These are phyloP conservation scores for Heterobasidion irregulare DNA, from an alignment of 1,284 basidiomycete species.

Conservation along the genomic window DNA sequence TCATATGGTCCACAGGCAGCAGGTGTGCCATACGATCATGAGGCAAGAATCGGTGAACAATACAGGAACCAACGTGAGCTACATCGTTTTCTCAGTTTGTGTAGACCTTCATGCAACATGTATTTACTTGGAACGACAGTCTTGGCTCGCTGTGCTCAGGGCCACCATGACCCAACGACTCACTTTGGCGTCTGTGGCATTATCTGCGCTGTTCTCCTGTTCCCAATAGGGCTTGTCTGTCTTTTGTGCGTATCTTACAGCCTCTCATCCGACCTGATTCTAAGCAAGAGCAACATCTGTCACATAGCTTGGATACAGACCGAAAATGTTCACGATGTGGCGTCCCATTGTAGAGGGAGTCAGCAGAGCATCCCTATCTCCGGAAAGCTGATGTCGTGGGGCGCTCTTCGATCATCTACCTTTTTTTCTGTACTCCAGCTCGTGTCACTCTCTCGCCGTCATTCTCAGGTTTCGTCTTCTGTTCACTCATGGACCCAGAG, in stretches of 20 bases:
- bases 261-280: not conserved
- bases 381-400: no score
- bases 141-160: slow-evolving; percentile 26
- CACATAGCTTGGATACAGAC: slow-evolving; percentile 25
- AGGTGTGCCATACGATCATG: not conserved
- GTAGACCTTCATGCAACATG: no score
- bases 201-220: slow-evolving; percentile 29
- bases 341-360: slow-evolving; percentile 10
- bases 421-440: no score
- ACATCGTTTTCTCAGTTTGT: not conserved
- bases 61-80: slow-evolving; percentile 12
- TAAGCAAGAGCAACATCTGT: no score
- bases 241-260: slow-evolving; percentile 19
- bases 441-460: no score
- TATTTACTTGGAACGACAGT: slow-evolving; percentile 12
- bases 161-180: slow-evolving; percentile 25
- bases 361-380: not conserved
- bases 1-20: not conserved
- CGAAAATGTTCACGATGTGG: slow-evolving; percentile 28
- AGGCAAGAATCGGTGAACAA: slow-evolving; percentile 6
- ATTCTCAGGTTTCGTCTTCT: not conserved
- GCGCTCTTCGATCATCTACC: no score
- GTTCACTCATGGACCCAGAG: not conserved
- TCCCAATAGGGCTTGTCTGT: slow-evolving; percentile 30
- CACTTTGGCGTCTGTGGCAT: slow-evolving; percentile 32